Evolutionary conservation across 2,329 filamentous ascomycete genomes (phyloP).

Genomic region (Diaporthe velutina): DNA sequence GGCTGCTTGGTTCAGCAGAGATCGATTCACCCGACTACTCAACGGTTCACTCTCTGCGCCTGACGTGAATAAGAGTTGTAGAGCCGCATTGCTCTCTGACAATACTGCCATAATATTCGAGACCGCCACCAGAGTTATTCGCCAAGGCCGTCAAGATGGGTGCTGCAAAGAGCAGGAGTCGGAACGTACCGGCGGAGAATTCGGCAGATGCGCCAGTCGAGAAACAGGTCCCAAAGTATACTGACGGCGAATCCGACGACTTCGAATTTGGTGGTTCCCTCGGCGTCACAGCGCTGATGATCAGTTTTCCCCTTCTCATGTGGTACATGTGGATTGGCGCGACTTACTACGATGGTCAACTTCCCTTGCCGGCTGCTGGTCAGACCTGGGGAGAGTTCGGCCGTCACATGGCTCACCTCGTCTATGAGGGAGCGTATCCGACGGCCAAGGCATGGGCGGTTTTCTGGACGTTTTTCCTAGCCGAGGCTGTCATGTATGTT

Average conservation of each 20-base stretch:
- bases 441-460: conserved; percentile 87
- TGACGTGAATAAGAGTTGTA: background rate
- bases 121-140: background rate
- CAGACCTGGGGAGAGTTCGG: conserved; percentile 80
- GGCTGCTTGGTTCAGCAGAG: background rate
- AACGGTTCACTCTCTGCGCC: background rate
- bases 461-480: conserved; percentile 94
- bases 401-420: conserved; percentile 76
- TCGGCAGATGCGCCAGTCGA: background rate
- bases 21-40: background rate
- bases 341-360: conserved; percentile 88
- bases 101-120: background rate
- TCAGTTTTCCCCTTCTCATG: conserved; percentile 92
- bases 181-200: background rate
- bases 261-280: conserved; percentile 89
- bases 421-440: conserved; percentile 89
- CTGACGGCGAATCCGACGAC: conserved; percentile 69
- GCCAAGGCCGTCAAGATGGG: background rate
- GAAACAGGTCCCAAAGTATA: background rate
- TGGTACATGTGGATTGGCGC: conserved; percentile 99
- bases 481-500: conserved; percentile 86
- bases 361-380: conserved; percentile 75
- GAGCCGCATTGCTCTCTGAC: too few species aligned
- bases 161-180: conserved; percentile 1
- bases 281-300: conserved; percentile 89